Evolutionary conservation across 2,329 filamentous ascomycete genomes (phyloP).

Genomic region (Phoma herbarum): DNA sequence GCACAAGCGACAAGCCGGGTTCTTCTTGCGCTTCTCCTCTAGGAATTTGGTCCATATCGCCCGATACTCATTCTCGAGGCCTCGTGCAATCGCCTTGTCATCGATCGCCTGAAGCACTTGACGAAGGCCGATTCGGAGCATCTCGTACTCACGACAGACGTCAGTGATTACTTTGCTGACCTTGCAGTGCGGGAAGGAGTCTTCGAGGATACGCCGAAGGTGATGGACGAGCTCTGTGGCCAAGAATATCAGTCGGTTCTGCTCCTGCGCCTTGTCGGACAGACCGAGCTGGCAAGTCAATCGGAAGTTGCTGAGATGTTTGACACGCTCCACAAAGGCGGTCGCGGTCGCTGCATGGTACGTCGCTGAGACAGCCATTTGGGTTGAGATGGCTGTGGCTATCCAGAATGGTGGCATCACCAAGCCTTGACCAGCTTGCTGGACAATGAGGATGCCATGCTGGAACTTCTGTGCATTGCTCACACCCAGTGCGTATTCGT

Average conservation of each 20-base stretch:
- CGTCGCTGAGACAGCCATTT: slow-evolving; percentile 16
- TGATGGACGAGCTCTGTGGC: slow-evolving; percentile 11
- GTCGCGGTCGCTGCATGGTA: slow-evolving; percentile 18
- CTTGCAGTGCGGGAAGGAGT: slow-evolving; percentile 13
- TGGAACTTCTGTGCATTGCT: slow-evolving; percentile 1
- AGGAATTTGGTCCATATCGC: slow-evolving; percentile 13
- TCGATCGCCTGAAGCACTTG: slow-evolving; percentile 8
- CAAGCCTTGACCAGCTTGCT: slow-evolving; percentile 19
- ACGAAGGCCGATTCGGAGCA: not conserved
- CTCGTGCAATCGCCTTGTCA: slow-evolving; percentile 10
- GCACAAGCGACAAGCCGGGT: slow-evolving; percentile 18
- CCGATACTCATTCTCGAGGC: slow-evolving; percentile 17
- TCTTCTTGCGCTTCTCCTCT: slow-evolving; percentile 17
- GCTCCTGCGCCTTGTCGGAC: not conserved
- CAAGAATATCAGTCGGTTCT: slow-evolving; percentile 7
- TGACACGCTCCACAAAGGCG: slow-evolving; percentile 13
- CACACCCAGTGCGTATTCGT: not conserved
- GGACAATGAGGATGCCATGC: slow-evolving; percentile 26
- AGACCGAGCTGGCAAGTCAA: slow-evolving; percentile 7
- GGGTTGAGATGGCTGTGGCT: slow-evolving; percentile 6
- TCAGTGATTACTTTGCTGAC: not conserved
- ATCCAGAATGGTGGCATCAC: slow-evolving; percentile 25
- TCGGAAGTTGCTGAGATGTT: slow-evolving; percentile 7
- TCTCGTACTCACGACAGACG: slow-evolving; percentile 12
- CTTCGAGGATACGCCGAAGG: slow-evolving; percentile 7